These are phyloP conservation scores for Fraxinus latifolia DNA, from an alignment of 305 asterid genomes.

Conservation along the genomic window DNA sequence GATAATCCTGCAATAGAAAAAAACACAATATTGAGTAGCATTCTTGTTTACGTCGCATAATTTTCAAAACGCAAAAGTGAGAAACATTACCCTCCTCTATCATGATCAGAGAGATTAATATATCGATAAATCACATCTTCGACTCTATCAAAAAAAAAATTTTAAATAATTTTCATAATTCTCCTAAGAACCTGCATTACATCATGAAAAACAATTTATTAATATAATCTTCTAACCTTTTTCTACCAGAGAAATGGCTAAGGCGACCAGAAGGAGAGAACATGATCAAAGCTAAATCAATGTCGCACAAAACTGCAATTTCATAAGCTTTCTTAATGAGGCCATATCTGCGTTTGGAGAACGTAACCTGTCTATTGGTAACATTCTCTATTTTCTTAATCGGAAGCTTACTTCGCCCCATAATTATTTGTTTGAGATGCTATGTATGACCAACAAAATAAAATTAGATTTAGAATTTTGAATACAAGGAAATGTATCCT, in stretches of 20 bases:
- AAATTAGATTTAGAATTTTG: background rate
- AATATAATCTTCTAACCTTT: constrained; percentile 39
- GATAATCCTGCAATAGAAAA: constrained; percentile 35
- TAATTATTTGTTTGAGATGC: constrained; percentile 6
- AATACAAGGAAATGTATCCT: background rate
- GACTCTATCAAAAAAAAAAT: constrained; percentile 27
- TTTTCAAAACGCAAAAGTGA: background rate
- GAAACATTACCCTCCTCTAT: constrained; percentile 54
- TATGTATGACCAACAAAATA: background rate
- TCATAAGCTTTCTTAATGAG: constrained; percentile 72
- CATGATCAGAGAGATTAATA: constrained; percentile 59
- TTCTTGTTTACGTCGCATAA: background rate
- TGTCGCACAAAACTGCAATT: constrained; percentile 63
- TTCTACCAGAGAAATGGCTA: constrained; percentile 70
- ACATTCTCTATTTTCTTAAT: constrained; percentile 70
- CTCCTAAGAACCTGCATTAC: background rate
- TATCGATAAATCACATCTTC: constrained; percentile 68
- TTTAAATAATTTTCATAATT: background rate
- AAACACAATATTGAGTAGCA: background rate
- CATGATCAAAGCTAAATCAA: constrained; percentile 67
- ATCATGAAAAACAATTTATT: background rate
- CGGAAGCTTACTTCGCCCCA: constrained; percentile 79
- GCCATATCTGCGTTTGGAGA: constrained; percentile 72
- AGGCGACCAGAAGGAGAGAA: constrained; percentile 73
- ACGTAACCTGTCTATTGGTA: constrained; percentile 64